phyloP scores from a whole-genome alignment of 441 rosid species.

The Flueggea neowawraea region DNA sequence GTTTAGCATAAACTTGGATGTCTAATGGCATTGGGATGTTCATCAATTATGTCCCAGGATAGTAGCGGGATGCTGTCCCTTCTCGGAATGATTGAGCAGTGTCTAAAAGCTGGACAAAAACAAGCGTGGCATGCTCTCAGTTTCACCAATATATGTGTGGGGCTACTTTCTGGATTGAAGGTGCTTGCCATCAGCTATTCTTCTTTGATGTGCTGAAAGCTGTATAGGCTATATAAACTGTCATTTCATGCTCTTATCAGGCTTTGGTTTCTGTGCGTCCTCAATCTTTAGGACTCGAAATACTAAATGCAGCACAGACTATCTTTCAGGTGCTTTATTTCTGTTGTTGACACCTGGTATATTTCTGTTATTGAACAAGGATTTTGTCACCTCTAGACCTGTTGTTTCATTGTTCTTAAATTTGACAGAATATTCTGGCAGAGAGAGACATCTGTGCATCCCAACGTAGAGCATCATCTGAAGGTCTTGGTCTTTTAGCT shows the following conservation, averaged over 20 bases:
- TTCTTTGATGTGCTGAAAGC: slow-evolving; percentile 22
- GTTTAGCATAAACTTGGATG: slow-evolving; percentile 15
- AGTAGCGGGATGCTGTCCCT: slow-evolving; percentile 71
- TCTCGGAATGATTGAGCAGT: slow-evolving; percentile 78
- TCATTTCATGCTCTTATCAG: slow-evolving; percentile 38
- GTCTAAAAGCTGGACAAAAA: slow-evolving; percentile 82
- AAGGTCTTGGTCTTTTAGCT: slow-evolving; percentile 98
- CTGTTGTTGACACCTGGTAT: slow-evolving; percentile 2
- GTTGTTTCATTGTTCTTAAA: slow-evolving; percentile 20
- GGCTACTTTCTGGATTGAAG: slow-evolving; percentile 90
- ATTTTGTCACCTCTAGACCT: no score
- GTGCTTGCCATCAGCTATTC: slow-evolving; percentile 35
- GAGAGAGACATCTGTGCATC: slow-evolving; percentile 96
- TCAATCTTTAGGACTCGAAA: slow-evolving; percentile 65
- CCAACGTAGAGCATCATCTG: slow-evolving; percentile 95
- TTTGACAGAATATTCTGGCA: slow-evolving; percentile 67
- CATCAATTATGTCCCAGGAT: slow-evolving; percentile 49
- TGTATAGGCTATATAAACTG: background rate
- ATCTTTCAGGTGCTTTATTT: slow-evolving; percentile 74
- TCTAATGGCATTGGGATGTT: background rate
- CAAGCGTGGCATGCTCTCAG: slow-evolving; percentile 86
- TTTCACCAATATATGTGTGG: slow-evolving; percentile 91
- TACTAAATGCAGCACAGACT: slow-evolving; percentile 63
- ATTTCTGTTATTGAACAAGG: slow-evolving; percentile 1
- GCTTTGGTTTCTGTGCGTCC: slow-evolving; percentile 73